These are phyloP conservation scores for Gracilaria gracilis DNA, from an alignment of 23 red algal species.

Conservation along the genomic window DNA sequence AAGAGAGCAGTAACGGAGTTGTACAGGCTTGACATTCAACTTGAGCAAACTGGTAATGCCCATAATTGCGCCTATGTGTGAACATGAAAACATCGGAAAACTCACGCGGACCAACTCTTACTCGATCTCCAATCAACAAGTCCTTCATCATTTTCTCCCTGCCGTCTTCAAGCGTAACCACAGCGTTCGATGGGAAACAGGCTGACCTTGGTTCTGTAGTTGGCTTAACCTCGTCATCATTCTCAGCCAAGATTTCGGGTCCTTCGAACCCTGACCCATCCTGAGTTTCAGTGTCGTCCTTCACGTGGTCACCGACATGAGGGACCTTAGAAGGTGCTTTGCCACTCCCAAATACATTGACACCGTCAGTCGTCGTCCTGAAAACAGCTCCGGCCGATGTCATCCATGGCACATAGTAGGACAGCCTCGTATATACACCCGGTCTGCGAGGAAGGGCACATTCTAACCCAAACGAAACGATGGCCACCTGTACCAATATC, in stretches of 20 bases:
- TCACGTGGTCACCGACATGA: too few relatives aligned
- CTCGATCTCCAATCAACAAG: conserved; percentile 59
- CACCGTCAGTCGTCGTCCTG: neutral
- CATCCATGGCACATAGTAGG: conserved; percentile 42
- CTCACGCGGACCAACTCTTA: conserved; percentile 50
- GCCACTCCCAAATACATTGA: neutral
- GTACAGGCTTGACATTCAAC: neutral
- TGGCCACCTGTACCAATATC: conserved; percentile 51
- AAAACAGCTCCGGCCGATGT: conserved; percentile 18
- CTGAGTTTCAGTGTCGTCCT: neutral
- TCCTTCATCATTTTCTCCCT: conserved; percentile 1
- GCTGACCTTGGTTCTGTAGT: neutral
- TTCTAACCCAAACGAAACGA: conserved; percentile 71
- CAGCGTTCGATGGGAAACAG: conserved; percentile 62
- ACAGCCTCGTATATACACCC: conserved; percentile 47
- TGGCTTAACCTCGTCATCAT: neutral
- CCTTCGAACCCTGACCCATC: too few relatives aligned
- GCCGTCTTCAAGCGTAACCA: conserved; percentile 38
- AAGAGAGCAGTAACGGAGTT: neutral
- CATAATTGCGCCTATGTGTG: conserved; percentile 27
- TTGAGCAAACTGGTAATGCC: neutral
- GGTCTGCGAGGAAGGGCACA: conserved; percentile 51
- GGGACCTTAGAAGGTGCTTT: neutral
- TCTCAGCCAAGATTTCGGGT: too few relatives aligned
- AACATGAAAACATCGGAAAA: conserved; percentile 71